Percentiles rank a stretch among this genome's conserved stretches.
These are phyloP conservation scores for Udeniomyces megalosporus DNA, from an alignment of 768 basidiomycete species.

Conservation along the genomic window DNA sequence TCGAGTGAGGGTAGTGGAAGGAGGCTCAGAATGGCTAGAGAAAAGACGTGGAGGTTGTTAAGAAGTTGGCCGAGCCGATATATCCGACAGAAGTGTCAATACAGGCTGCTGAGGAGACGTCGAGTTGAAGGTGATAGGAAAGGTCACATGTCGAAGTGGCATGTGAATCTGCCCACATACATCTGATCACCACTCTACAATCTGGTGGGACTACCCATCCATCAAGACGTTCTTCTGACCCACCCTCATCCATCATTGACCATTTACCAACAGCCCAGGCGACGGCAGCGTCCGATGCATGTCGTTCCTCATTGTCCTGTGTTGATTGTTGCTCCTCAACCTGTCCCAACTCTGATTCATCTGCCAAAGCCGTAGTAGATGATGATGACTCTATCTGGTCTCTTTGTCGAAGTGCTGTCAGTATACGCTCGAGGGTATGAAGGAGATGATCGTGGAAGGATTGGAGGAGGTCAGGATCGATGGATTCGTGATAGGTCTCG, in stretches of 20 bases:
- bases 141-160: not conserved
- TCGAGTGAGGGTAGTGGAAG: constrained; percentile 1
- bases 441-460: not conserved
- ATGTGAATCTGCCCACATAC: not conserved
- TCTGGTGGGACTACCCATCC: not conserved
- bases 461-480: not conserved
- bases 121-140: not conserved
- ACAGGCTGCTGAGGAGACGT: not conserved
- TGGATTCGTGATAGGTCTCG: not conserved
- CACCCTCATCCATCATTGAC: not conserved
- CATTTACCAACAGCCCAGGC: not conserved
- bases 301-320: too few species aligned
- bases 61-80: too few species aligned
- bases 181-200: not conserved
- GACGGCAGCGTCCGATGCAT: too few species aligned
- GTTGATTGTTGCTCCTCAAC: too few species aligned
- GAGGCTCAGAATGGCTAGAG: not conserved
- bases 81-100: not conserved
- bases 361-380: too few species aligned
- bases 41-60: too few species aligned
- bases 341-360: too few species aligned
- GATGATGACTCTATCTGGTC: not conserved
- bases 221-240: not conserved
- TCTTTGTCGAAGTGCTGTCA: not conserved
- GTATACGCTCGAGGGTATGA: not conserved